Base-by-base conservation (phyloP, 352 stramenopile species). In the Elongisporangium prolatum region DNA sequence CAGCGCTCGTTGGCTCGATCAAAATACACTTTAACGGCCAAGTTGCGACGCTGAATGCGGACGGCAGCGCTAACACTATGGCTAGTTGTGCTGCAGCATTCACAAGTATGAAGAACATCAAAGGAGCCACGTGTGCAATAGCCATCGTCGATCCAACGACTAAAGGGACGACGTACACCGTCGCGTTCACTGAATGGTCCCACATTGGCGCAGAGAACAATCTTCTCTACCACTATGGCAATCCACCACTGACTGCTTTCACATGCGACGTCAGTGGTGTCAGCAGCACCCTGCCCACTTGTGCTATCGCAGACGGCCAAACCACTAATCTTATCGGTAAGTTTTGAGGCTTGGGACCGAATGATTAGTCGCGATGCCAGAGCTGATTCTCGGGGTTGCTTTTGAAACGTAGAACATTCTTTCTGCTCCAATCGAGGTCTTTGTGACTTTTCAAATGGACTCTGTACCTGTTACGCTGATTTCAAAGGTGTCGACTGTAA, bases 361-460 rank as follows among this genome's bases (percentile, higher is more conserved):
- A n/a, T 47, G 55, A 34, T 8, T 34, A 34, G 24, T 7, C 24
- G 3, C 7, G 24, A 34, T 34, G 24, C 3, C 7, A 34, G 24
- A 34, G 24, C 24, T 34, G 4, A 34, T 7, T n/a, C n/a, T n/a
- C n/a, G n/a, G n/a, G n/a, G n/a, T n/a, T n/a, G n/a, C n/a, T 34
- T 34, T 34, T 34, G 24, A 34, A 3, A 34, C 24, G 7, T 21
- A 89, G 87, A 96, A 57, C 88, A 95, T 54, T 57, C 69, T 18
- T 91, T 78, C 52, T 96, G 87, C 59, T 83, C 84, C 3, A 86
- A 87, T n/a, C 78, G 87, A 48, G 87, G 87, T 5, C 57, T 87
- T 8, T 96, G 87, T 48, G 78, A 92, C 50, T 92, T 92, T 44
- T 67, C 56, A 13, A 80, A 66, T 9, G 87, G 87, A 1, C 54